Conservation (phyloP, 2,329 filamentous ascomycete species). For the Leptoxyphium fumago region DNA sequence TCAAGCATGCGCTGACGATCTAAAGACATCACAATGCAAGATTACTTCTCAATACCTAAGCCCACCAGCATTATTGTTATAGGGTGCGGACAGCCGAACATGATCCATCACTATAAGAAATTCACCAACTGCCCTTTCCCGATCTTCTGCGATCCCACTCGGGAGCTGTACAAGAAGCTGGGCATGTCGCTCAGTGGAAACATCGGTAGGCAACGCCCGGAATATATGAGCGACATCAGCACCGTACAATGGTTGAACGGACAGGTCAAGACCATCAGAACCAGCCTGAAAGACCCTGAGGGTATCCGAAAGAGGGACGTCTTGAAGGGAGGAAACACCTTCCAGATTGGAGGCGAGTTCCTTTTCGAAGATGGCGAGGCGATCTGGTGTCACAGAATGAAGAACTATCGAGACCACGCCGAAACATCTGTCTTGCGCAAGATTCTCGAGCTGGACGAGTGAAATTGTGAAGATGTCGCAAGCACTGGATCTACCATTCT, state of each 20-base stretch:
- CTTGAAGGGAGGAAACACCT: constrained; percentile 21
- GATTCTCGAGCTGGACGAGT: constrained; percentile 23
- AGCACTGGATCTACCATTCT: too few relatives aligned
- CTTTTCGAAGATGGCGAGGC: constrained; percentile 26
- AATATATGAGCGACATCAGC: constrained; percentile 24
- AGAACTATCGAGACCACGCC: constrained; percentile 22
- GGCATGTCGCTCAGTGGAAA: constrained; percentile 21
- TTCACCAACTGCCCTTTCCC: constrained; percentile 23
- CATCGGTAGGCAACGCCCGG: constrained; percentile 17
- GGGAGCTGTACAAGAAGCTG: constrained; percentile 21
- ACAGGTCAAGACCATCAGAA: constrained; percentile 16
- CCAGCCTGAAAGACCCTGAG: constrained; percentile 15
- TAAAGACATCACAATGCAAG: constrained; percentile 16
- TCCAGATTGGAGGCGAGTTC: constrained; percentile 28
- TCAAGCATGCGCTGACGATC: not conserved
- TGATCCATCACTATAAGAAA: constrained; percentile 22
- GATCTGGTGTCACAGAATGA: constrained; percentile 28
- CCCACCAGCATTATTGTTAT: constrained; percentile 24
- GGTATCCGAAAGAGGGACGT: constrained; percentile 18
- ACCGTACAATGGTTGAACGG: constrained; percentile 13
- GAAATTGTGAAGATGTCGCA: not conserved
- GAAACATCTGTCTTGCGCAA: constrained; percentile 21
- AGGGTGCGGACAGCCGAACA: constrained; percentile 22
- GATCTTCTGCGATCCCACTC: constrained; percentile 23
- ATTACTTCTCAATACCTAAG: constrained; percentile 22